A percentile compares a stretch with the other conserved stretches of the same genome.
Evolutionary conservation across 179 eudicot genomes (phyloP).

Genomic region (Kewa caespitosa): DNA sequence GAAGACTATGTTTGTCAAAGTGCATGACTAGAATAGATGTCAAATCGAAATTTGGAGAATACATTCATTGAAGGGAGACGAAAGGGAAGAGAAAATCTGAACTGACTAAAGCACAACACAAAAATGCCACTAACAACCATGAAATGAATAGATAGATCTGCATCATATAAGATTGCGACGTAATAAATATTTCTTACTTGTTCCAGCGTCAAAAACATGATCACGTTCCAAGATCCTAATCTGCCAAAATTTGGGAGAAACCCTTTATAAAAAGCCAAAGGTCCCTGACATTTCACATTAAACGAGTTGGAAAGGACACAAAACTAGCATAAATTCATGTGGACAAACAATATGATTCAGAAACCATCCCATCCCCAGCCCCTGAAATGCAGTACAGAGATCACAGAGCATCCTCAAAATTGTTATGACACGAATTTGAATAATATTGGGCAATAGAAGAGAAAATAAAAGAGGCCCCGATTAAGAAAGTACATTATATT

Average conservation of each 20-base stretch:
- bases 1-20: too few species aligned
- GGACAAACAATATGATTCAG: background rate
- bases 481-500: background rate
- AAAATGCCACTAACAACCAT: too few species aligned
- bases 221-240: slow-evolving; percentile 74
- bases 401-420: background rate
- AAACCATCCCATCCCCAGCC: background rate
- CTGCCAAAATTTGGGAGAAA: slow-evolving; percentile 76
- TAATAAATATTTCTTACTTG: slow-evolving; percentile 48
- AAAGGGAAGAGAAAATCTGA: too few species aligned
- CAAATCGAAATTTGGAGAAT: too few species aligned
- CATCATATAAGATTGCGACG: background rate
- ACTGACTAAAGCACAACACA: too few species aligned
- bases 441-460: background rate
- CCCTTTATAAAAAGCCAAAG: slow-evolving; percentile 77
- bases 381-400: background rate
- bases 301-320: background rate
- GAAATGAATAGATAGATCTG: too few species aligned
- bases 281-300: slow-evolving; percentile 53
- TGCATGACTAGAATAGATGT: too few species aligned
- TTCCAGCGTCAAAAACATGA: slow-evolving; percentile 84
- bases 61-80: too few species aligned
- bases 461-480: background rate
- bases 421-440: background rate
- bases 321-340: background rate